Evolutionary conservation across 2,329 filamentous ascomycete genomes (phyloP).

Genomic region (Stenocarpella maydis): DNA sequence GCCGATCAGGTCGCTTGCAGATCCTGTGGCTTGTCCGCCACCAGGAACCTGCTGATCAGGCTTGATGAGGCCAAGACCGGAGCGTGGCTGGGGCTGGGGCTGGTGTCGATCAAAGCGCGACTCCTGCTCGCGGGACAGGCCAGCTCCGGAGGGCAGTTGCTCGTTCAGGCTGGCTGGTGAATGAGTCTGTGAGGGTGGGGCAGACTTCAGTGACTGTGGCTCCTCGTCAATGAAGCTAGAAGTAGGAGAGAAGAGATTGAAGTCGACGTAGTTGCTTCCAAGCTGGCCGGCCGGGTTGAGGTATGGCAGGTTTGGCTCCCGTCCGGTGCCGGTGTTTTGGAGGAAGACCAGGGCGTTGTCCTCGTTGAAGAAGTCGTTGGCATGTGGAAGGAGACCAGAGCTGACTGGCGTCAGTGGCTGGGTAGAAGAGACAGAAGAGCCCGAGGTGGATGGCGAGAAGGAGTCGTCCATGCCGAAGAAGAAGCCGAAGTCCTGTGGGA

Average conservation of each 20-base stretch:
- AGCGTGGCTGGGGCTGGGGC: slow-evolving; percentile 15
- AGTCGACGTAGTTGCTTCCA: slow-evolving; percentile 59
- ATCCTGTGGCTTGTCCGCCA: not conserved
- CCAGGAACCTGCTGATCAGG: slow-evolving; percentile 15
- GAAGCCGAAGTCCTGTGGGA: slow-evolving; percentile 34
- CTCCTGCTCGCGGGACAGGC: slow-evolving; percentile 17
- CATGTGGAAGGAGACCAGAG: slow-evolving; percentile 23
- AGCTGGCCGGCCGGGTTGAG: slow-evolving; percentile 47
- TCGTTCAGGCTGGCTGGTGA: not conserved
- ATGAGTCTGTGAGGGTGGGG: not conserved
- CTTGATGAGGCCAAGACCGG: not conserved
- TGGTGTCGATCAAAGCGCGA: slow-evolving; percentile 20
- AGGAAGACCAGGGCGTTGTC: slow-evolving; percentile 36
- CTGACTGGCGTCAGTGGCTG: slow-evolving; percentile 33
- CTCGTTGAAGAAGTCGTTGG: slow-evolving; percentile 34
- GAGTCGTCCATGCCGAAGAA: slow-evolving; percentile 29
- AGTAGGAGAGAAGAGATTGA: slow-evolving; percentile 62
- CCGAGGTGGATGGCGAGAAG: slow-evolving; percentile 28
- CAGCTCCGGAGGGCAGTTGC: slow-evolving; percentile 3
- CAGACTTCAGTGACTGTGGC: slow-evolving; percentile 40
- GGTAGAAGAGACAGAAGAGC: slow-evolving; percentile 30
- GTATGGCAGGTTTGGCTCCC: slow-evolving; percentile 50
- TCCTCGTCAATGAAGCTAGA: slow-evolving; percentile 60
- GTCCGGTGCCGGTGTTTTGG: slow-evolving; percentile 13
- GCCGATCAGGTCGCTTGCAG: not conserved